Conservation (phyloP, 2,329 filamentous ascomycete genomes). For the Ceratocystis cacaofunesta region DNA sequence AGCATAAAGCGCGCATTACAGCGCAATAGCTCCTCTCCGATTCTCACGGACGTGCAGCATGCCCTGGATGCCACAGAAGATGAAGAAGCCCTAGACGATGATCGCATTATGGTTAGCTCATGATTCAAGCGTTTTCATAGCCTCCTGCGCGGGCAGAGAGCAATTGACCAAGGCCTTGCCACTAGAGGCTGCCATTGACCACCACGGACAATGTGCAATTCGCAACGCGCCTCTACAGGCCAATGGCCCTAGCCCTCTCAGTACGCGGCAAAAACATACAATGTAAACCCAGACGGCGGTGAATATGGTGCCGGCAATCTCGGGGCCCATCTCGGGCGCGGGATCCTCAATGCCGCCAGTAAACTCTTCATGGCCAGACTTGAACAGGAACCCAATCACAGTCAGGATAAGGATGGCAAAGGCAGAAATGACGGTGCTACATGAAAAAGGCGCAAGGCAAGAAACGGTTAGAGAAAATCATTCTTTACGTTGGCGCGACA, state of each 20-base stretch:
- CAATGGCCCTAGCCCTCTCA: neutral
- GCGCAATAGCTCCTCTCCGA: conserved; percentile 60
- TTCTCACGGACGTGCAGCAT: conserved; percentile 72
- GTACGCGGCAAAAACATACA: conserved; percentile 40
- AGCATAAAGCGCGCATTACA: conserved; percentile 30
- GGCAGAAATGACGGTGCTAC: conserved; percentile 56
- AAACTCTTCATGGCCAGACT: conserved; percentile 66
- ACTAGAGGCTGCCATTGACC: neutral
- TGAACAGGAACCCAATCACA: conserved; percentile 55
- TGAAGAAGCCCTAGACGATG: conserved; percentile 56
- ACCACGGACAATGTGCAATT: neutral
- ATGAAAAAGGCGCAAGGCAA: neutral
- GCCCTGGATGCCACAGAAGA: conserved; percentile 85
- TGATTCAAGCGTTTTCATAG: neutral
- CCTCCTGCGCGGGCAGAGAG: neutral
- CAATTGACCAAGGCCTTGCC: neutral
- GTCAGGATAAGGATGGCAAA: conserved; percentile 53
- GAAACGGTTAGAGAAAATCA: neutral
- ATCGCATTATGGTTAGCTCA: neutral
- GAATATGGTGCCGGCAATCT: conserved; percentile 74
- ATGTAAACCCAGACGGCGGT: conserved; percentile 76
- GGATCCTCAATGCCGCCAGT: conserved; percentile 61
- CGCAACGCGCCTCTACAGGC: neutral
- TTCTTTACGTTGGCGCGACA: neutral
- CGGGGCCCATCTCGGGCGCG: conserved; percentile 52